Base-by-base conservation (phyloP, 2,329 filamentous ascomycete genomes). In the Venturia carpophila region DNA sequence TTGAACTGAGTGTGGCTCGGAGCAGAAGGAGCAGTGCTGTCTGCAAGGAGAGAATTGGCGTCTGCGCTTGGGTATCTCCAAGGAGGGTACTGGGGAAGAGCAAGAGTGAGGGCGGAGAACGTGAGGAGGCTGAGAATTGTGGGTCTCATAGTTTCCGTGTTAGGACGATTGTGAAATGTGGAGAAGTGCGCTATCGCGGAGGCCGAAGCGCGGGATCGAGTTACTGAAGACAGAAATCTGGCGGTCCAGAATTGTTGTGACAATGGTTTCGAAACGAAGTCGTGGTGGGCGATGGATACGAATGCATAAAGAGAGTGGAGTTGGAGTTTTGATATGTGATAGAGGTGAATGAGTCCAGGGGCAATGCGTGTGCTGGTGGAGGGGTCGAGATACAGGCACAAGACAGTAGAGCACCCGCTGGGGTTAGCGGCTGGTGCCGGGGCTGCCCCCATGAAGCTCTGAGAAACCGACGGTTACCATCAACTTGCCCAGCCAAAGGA, bases 1-100 rank as follows among this genome's bases (percentile, higher is more conserved):
- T 43, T 13, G 5, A 62, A 21, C 0, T 39, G 39, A 3, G 39
- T 62, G 10, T 63, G 21, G 39, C 34, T 45, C 19, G 61, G 61
- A n/a, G 61, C 61, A n/a, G 61, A 63, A 37, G 61, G 61, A n/a
- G 43, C 34, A 21, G 37, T 45, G 27, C 61, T 17, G 34, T 39
- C 41, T 11, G 34, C 58, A 19, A 60, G 37, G 19, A 39, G 19
- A 19, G 61, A 21, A 21, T 49, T n/a, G n/a, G 17, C 61, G 21
- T 63, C 41, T 13, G 0, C 0, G 43, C n/a, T 27, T 61, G 34
- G n/a, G 37, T 30, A 63, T 63, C 61, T 5, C 9, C 34, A 17
- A n/a, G 61, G 61, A 2, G 61, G 61, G n/a, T 63, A 49, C 27
- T 49, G 39, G 6, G 61, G 61, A 19, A 63, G 19, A 11, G 39